Base-by-base conservation (phyloP, 306 rosid species). In the Dryas alaskensis region DNA sequence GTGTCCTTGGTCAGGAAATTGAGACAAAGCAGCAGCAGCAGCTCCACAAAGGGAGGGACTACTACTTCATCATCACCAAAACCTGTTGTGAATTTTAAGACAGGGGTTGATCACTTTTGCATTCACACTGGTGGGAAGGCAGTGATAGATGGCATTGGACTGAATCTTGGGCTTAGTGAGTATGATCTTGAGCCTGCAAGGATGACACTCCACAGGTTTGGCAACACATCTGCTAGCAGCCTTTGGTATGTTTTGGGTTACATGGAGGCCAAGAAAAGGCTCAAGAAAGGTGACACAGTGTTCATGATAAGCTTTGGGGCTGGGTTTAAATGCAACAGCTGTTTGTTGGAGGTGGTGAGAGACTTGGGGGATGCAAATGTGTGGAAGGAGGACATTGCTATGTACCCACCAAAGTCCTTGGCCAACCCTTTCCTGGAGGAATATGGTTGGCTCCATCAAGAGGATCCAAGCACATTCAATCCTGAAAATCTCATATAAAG, bases 281-380 rank as follows among this genome's bases (percentile, higher is more conserved):
- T 93, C 52, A 87, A 86, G 73, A 90, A 75, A 17, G 92, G 90
- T 1, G 89, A 85, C 12, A 89, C 75, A 3, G 80, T 93, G 0
- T 31, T 93, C 76, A 93, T 93, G 98, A 93, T 93, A 82, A 91
- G 98, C 76, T 93, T 93, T 77, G 98, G 98, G 53, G 93, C 93
- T 31, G 98, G 98, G 59, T 93, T 93, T 83, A 93, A 93, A 87
- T 93, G 98, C 84, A 87, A 89, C 49, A 93, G 98, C 76, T 90
- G 97, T 69, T 66, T 87, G 79, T 88, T 92, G 90, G 93, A 93
- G 81, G 96, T 91, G 39, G 73, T 87, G 84, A 86, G 82, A 68
- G 97, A 93, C 53, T 62, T 87, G 17, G 83, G 22, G 8, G 84
- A 75, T 10, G 83, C 44, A 0, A 91, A 91, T 80, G 98, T 87